Percentiles rank a stretch among this genome's conserved stretches.
Conservation (phyloP, 2,329 filamentous ascomycete genomes). For the Tolypocladium pustulatum region DNA sequence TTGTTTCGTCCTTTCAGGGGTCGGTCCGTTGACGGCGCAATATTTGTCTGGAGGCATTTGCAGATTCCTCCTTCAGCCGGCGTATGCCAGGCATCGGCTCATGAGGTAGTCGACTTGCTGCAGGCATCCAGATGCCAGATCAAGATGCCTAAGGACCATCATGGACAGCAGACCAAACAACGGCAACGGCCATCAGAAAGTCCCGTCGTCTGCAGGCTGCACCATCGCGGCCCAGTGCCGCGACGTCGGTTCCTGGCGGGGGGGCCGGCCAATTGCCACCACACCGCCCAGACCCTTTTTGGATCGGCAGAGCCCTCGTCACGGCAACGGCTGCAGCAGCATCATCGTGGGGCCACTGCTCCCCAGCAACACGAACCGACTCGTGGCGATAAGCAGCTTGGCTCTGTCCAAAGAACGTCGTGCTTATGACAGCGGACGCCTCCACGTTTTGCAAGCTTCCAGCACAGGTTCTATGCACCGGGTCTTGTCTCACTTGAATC, state of each 20-base stretch:
- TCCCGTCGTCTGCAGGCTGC: neutral
- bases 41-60: neutral
- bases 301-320: neutral
- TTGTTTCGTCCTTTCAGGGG: conserved; percentile 1
- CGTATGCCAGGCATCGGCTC: neutral
- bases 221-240: neutral
- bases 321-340: neutral
- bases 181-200: neutral
- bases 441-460: neutral
- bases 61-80: neutral
- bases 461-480: neutral
- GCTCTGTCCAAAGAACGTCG: neutral
- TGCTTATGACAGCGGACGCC: neutral
- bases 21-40: neutral
- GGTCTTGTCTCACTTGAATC: neutral
- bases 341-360: neutral
- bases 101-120: neutral
- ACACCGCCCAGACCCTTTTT: neutral
- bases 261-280: neutral
- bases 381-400: neutral
- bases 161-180: too few relatives aligned
- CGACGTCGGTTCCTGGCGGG: neutral
- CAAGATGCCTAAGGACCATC: too few relatives aligned
- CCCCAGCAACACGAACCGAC: neutral
- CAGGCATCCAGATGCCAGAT: neutral